Evolutionary conservation across 1,139 yeast genomes (phyloP).

Genomic region (Nakaseomyces sp.): DNA sequence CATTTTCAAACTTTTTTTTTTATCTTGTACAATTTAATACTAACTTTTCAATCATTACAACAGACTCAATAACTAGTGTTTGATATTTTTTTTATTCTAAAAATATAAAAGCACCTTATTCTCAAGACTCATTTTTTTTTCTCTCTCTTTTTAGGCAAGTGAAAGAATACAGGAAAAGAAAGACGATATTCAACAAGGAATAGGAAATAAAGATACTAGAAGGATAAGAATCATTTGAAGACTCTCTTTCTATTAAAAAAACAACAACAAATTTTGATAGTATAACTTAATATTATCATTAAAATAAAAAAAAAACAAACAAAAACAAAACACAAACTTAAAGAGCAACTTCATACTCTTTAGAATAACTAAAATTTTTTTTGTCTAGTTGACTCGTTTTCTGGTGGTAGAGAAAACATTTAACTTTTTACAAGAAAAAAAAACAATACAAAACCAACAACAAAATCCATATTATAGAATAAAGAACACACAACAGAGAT

Average conservation of each 20-base stretch:
- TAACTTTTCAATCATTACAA: too few species aligned
- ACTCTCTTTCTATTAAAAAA: too few species aligned
- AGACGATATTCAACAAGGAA: neutral
- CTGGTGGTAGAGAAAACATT: slow-evolving; percentile 5
- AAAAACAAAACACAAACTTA: neutral
- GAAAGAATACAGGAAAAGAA: neutral
- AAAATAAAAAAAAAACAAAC: neutral
- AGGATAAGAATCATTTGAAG: too few species aligned
- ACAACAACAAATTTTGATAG: too few species aligned
- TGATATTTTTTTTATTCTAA: neutral
- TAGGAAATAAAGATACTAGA: neutral
- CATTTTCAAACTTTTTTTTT: neutral
- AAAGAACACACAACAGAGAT: too few species aligned
- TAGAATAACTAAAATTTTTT: neutral
- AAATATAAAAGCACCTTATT: neutral
- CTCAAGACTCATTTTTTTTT: neutral
- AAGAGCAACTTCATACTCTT: neutral
- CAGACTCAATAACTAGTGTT: too few species aligned
- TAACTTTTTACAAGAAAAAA: neutral
- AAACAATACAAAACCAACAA: neutral
- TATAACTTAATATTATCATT: neutral
- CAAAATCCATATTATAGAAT: neutral
- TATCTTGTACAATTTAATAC: neutral
- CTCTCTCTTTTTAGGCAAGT: slow-evolving; percentile 3
- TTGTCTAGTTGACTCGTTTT: neutral